Percentiles rank a stretch among this genome's conserved stretches.
phyloP scores from a whole-genome alignment of 177 flowering plant genomes.

The Vitis hybrid region DNA sequence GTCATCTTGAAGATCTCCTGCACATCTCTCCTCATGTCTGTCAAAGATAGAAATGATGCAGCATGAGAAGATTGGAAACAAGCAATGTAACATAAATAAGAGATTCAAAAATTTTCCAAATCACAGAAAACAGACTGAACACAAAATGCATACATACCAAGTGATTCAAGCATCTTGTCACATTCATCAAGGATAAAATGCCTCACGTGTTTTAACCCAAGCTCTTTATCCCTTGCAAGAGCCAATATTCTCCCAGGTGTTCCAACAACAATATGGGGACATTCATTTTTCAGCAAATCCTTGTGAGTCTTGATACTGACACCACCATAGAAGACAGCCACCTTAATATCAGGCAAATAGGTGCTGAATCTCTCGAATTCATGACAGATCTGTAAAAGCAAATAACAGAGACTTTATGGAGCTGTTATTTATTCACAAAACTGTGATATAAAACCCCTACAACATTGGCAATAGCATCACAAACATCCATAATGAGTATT shows the following conservation, averaged over 20 bases:
- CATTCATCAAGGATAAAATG: conserved; percentile 98
- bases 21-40: conserved; percentile 98
- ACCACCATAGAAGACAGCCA: conserved; percentile 98
- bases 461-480: not conserved
- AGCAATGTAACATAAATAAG: not conserved
- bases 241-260: conserved; percentile 96
- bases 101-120: not conserved
- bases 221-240: conserved; percentile 86
- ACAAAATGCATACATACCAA: conserved; percentile 62
- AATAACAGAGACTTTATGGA: no score
- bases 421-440: no score
- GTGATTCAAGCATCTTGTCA: conserved; percentile 99
- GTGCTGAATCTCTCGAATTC: conserved; percentile 98
- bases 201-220: conserved; percentile 84
- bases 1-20: conserved; percentile 99
- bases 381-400: conserved; percentile 73
- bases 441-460: no score
- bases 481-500: not conserved
- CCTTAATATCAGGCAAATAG: conserved; percentile 82
- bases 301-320: conserved; percentile 86
- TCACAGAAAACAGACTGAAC: no score
- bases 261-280: conserved; percentile 98
- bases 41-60: conserved; percentile 5
- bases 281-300: conserved; percentile 91
- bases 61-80: not conserved